A percentile compares a stretch with the other conserved stretches of the same genome.
phyloP scores from a whole-genome alignment of 2,329 filamentous ascomycete genomes.

The Beauveria sp. region DNA sequence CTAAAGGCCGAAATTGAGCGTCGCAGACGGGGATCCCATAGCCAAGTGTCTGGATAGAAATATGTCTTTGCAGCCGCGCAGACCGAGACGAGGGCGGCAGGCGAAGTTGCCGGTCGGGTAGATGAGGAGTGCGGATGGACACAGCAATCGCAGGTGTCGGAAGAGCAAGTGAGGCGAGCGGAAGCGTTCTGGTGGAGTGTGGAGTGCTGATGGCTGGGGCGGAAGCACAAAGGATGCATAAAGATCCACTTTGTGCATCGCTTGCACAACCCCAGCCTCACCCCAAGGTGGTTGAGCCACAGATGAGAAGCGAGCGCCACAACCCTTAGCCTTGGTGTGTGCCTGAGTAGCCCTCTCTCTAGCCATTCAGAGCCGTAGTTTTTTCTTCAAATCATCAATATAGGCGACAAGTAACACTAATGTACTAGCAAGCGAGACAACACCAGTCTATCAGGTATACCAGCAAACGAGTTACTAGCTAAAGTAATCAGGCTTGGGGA shows the following conservation, averaged over 20 bases:
- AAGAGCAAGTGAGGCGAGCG: background rate
- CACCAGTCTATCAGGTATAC: background rate
- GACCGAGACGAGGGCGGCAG: background rate
- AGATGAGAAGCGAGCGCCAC: background rate
- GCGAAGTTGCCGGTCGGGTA: background rate
- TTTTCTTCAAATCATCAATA: background rate
- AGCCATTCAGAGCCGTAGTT: too few relatives aligned
- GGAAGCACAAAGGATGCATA: background rate
- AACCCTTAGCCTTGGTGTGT: background rate
- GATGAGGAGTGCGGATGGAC: background rate
- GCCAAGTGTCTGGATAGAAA: background rate
- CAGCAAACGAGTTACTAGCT: background rate
- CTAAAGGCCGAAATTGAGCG: background rate
- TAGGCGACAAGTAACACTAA: background rate
- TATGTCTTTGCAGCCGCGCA: background rate
- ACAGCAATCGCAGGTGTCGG: background rate
- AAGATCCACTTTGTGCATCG: background rate
- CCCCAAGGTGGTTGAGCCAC: background rate
- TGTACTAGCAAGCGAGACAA: background rate
- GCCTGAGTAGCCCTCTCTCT: too few relatives aligned
- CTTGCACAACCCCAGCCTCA: conserved; percentile 1
- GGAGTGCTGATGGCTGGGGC: background rate
- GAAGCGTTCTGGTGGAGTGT: background rate
- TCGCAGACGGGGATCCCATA: background rate
- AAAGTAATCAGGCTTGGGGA: background rate